Conservation (phyloP, 2,329 filamentous ascomycete genomes). For the Nannizzia gypsea region DNA sequence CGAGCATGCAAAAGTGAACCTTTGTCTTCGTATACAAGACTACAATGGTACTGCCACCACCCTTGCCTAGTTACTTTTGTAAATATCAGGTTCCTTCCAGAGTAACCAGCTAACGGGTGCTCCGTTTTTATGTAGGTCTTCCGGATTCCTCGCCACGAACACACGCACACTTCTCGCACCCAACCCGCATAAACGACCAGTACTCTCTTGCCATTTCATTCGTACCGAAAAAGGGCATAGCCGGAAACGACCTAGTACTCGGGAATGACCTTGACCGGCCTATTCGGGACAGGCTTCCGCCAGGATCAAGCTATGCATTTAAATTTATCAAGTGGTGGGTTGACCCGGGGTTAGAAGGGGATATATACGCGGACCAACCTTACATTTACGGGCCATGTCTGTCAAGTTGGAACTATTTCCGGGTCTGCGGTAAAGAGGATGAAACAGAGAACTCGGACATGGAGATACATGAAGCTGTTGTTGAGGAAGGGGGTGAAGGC, state of each 20-base stretch:
- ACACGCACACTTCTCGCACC: slow-evolving; percentile 63
- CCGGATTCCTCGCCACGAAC: slow-evolving; percentile 56
- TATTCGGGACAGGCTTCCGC: slow-evolving; percentile 73
- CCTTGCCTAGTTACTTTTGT: background rate
- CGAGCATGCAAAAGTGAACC: slow-evolving; percentile 50
- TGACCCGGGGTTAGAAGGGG: slow-evolving; percentile 80
- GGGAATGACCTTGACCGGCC: slow-evolving; percentile 93
- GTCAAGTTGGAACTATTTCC: slow-evolving; percentile 65
- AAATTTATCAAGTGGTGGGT: slow-evolving; percentile 81
- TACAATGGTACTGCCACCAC: slow-evolving; percentile 34
- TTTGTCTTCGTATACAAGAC: slow-evolving; percentile 63
- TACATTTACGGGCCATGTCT: slow-evolving; percentile 76
- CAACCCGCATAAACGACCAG: slow-evolving; percentile 61
- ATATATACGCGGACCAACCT: slow-evolving; percentile 75
- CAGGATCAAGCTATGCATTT: slow-evolving; percentile 74
- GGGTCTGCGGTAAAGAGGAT: slow-evolving; percentile 46
- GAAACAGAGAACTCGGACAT: slow-evolving; percentile 21
- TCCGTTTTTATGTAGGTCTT: background rate
- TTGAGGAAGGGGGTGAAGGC: slow-evolving; percentile 56
- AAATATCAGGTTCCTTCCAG: background rate
- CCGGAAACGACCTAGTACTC: slow-evolving; percentile 66
- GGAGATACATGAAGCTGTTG: slow-evolving; percentile 41
- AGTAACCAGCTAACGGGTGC: background rate
- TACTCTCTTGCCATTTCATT: slow-evolving; percentile 77
- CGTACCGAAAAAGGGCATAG: slow-evolving; percentile 55